These are phyloP conservation scores for Epicoccum nigrum DNA, from an alignment of 2,329 filamentous ascomycete genomes.

Conservation along the genomic window DNA sequence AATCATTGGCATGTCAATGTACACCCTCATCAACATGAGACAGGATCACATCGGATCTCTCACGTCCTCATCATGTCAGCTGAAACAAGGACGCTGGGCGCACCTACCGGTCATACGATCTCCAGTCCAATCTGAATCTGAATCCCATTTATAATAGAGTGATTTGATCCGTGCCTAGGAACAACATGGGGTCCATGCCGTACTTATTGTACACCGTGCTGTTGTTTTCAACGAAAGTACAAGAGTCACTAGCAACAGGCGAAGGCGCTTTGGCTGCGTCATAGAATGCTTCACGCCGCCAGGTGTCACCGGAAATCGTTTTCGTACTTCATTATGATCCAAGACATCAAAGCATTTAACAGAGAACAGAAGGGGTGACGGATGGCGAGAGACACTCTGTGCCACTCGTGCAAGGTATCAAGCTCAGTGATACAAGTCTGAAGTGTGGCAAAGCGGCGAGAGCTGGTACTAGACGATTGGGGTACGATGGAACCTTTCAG, in stretches of 20 bases:
- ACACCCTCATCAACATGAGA: not conserved
- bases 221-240: not conserved
- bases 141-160: not conserved
- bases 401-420: constrained; percentile 5
- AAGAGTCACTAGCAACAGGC: not conserved
- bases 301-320: not conserved
- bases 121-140: constrained; percentile 2
- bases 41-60: constrained; percentile 2
- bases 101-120: constrained; percentile 1
- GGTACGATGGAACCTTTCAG: not conserved
- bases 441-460: not conserved
- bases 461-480: not conserved
- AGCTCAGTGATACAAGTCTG: not conserved
- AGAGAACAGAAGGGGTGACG: not conserved
- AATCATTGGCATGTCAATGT: not conserved
- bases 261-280: not conserved
- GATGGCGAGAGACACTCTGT: not conserved
- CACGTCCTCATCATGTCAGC: constrained; percentile 1
- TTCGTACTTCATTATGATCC: not conserved
- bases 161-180: not conserved
- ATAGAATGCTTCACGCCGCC: not conserved
- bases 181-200: constrained; percentile 3
- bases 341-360: not conserved
- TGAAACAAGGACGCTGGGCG: not conserved
- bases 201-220: not conserved